Conservation (phyloP, 352 stramenopile species). For the Pythium grandisporangium region DNA sequence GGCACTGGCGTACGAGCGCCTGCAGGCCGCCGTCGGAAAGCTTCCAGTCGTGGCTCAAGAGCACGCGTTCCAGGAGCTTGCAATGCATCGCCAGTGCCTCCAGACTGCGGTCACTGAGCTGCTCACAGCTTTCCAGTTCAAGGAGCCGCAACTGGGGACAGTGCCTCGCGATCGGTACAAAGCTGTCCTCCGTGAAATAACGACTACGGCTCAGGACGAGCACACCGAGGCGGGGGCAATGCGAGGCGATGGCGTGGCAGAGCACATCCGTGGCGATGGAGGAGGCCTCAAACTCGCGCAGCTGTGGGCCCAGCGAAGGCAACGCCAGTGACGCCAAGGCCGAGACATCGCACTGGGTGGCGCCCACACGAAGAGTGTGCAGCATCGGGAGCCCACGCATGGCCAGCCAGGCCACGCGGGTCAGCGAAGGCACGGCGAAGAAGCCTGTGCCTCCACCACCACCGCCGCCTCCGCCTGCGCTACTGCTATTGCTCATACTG, state of each 20-base stretch:
- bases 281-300: slow-evolving; percentile 48
- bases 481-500: no score
- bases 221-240: slow-evolving; percentile 18
- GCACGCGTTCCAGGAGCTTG: slow-evolving; percentile 32
- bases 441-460: slow-evolving; percentile 17
- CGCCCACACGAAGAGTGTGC: slow-evolving; percentile 40
- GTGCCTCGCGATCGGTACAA: slow-evolving; percentile 25
- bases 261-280: slow-evolving; percentile 55
- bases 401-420: slow-evolving; percentile 14
- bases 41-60: slow-evolving; percentile 65
- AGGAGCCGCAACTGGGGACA: slow-evolving; percentile 31
- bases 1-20: slow-evolving; percentile 14
- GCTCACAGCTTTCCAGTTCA: slow-evolving; percentile 69
- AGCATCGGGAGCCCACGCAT: slow-evolving; percentile 18
- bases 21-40: slow-evolving; percentile 41
- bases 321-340: slow-evolving; percentile 21
- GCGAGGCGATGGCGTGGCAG: slow-evolving; percentile 27
- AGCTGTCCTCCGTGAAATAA: slow-evolving; percentile 55
- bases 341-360: slow-evolving; percentile 41
- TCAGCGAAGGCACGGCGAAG: slow-evolving; percentile 55
- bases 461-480: no score
- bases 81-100: slow-evolving; percentile 23
- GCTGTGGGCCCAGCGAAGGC: slow-evolving; percentile 7
- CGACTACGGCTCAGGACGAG: slow-evolving; percentile 61
- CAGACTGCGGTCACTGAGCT: slow-evolving; percentile 39